Evolutionary conservation across 208 protist species (phyloP).

Genomic region (Entamoeba moshkovskii): DNA sequence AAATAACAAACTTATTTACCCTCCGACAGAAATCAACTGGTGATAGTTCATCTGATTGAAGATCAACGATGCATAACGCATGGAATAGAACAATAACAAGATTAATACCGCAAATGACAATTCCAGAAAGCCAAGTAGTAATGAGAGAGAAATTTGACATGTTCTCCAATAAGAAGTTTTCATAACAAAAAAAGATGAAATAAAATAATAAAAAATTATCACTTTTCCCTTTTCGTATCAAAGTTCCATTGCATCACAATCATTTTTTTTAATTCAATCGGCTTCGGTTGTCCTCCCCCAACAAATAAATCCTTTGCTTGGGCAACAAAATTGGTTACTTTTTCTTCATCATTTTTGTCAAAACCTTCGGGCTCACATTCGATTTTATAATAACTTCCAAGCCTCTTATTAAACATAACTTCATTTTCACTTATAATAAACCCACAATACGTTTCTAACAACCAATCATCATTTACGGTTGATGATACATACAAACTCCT

Average conservation of each 20-base stretch:
- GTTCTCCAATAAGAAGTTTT: too few relatives aligned
- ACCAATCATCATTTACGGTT: background rate
- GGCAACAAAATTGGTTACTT: background rate
- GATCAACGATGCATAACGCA: background rate
- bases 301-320: background rate
- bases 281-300: background rate
- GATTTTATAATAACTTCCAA: background rate
- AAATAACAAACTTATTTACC: background rate
- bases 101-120: background rate
- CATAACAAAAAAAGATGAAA: too few relatives aligned
- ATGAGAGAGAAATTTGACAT: background rate
- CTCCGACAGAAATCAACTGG: background rate
- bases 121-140: background rate
- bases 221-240: background rate
- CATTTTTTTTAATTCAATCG: background rate
- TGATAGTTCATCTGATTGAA: background rate
- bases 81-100: background rate
- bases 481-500: background rate
- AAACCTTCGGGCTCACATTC: background rate
- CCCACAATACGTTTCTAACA: background rate
- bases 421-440: background rate
- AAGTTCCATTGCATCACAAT: background rate
- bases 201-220: background rate
- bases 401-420: background rate
- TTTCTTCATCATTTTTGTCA: background rate